Evolutionary conservation across 306 rosid species (phyloP).

Genomic region (Prunus kanzakura): DNA sequence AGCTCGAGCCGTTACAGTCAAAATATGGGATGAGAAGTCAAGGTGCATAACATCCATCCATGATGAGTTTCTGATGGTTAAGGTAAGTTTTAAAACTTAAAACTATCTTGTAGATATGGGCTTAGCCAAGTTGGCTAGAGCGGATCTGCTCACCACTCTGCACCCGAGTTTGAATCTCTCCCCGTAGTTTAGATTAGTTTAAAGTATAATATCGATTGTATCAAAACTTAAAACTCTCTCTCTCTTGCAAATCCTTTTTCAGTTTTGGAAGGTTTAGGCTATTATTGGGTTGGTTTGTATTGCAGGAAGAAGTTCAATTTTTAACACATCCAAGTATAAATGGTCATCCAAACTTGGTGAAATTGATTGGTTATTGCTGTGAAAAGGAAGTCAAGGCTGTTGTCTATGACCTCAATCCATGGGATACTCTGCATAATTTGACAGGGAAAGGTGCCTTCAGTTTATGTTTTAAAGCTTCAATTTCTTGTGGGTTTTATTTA

Average conservation of each 20-base stretch:
- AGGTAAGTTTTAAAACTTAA: slow-evolving; percentile 23
- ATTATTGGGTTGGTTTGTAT: slow-evolving; percentile 7
- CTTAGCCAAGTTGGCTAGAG: too few relatives aligned
- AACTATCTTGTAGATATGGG: background rate
- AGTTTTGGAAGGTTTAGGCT: background rate
- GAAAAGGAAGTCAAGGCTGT: slow-evolving; percentile 48
- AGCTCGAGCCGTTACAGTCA: slow-evolving; percentile 38
- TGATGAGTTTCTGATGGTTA: slow-evolving; percentile 34
- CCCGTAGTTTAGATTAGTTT: too few relatives aligned
- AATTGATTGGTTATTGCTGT: slow-evolving; percentile 55
- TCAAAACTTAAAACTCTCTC: too few relatives aligned
- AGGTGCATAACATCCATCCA: slow-evolving; percentile 12
- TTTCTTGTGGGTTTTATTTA: background rate
- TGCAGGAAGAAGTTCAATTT: slow-evolving; percentile 54
- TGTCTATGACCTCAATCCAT: slow-evolving; percentile 56
- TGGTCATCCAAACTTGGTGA: slow-evolving; percentile 42
- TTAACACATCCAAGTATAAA: slow-evolving; percentile 36
- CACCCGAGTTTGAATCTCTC: too few relatives aligned
- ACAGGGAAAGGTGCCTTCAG: slow-evolving; percentile 41
- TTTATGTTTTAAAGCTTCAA: background rate
- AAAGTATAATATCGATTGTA: too few relatives aligned
- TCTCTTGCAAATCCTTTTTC: background rate
- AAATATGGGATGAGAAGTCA: slow-evolving; percentile 46
- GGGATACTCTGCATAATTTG: slow-evolving; percentile 45
- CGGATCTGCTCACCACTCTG: too few relatives aligned